Evolutionary conservation across 169 alveolate species (phyloP).

Genomic region (Miamiensis avidus): DNA sequence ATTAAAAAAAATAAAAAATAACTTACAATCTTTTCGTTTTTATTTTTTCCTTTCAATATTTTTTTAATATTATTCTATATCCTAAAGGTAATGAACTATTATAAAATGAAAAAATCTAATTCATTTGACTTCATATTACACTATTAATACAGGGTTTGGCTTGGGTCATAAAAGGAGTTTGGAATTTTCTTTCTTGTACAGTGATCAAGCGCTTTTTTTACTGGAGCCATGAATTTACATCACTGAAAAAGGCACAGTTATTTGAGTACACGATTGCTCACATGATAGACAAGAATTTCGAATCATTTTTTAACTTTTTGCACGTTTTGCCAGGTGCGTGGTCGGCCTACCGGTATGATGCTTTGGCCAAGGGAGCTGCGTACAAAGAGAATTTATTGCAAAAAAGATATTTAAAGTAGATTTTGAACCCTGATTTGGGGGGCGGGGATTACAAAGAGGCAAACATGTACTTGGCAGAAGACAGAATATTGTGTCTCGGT

Average conservation of each 20-base stretch:
- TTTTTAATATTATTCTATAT: no score
- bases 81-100: no score
- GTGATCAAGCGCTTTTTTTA: background rate
- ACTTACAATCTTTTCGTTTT: no score
- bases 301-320: slow-evolving; percentile 31
- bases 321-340: slow-evolving; percentile 55
- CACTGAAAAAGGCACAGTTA: slow-evolving; percentile 19
- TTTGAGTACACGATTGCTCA: slow-evolving; percentile 47
- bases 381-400: slow-evolving; percentile 5
- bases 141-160: no score
- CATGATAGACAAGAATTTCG: slow-evolving; percentile 42
- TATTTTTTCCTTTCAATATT: no score
- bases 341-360: slow-evolving; percentile 43
- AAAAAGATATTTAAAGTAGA: slow-evolving; percentile 18
- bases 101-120: no score
- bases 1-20: no score
- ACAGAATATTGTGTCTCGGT: slow-evolving; percentile 33
- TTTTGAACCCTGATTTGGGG: slow-evolving; percentile 5
- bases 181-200: no score
- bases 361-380: background rate
- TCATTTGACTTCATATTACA: no score
- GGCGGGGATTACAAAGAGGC: slow-evolving; percentile 17
- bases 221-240: background rate
- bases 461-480: slow-evolving; percentile 59
- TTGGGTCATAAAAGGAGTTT: no score